Evolutionary conservation across 2,329 filamentous ascomycete genomes (phyloP).

Genomic region (Pseudogymnoascus sp.): DNA sequence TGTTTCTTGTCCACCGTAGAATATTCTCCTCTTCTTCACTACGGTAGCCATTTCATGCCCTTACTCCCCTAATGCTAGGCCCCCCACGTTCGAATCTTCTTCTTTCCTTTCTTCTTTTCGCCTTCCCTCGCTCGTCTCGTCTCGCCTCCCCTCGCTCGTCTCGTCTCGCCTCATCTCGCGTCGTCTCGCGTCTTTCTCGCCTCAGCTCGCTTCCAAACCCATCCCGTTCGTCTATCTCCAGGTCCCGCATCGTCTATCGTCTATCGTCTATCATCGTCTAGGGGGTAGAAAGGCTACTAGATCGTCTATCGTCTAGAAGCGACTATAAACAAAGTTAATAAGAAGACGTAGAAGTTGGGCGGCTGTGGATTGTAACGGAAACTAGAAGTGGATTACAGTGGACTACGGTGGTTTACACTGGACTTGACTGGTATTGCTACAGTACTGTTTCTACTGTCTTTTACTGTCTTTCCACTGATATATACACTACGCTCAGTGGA

Average conservation of each 20-base stretch:
- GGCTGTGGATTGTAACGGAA: neutral
- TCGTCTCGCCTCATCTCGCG: neutral
- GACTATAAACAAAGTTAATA: neutral
- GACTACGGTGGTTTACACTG: neutral
- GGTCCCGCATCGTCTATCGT: neutral
- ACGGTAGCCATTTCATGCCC: neutral
- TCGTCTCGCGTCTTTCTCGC: neutral
- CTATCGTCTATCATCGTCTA: neutral
- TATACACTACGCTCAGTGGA: neutral
- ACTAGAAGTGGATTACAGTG: neutral
- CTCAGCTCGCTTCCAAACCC: neutral
- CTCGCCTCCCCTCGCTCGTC: slow-evolving; percentile 1
- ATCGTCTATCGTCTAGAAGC: neutral
- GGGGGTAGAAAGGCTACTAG: neutral
- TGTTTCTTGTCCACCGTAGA: neutral
- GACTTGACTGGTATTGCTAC: neutral
- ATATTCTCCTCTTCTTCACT: neutral
- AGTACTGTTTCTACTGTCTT: neutral
- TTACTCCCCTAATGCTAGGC: neutral
- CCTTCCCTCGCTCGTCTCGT: slow-evolving; percentile 1
- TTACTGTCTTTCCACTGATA: neutral
- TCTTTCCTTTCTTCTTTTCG: neutral
- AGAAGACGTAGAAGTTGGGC: neutral
- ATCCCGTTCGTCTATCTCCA: slow-evolving; percentile 5
- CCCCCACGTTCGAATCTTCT: neutral